A percentile compares a stretch with the other conserved stretches of the same genome.
Evolutionary conservation across 352 stramenopile species (phyloP).

Genomic region (Plasmopara muralis): DNA sequence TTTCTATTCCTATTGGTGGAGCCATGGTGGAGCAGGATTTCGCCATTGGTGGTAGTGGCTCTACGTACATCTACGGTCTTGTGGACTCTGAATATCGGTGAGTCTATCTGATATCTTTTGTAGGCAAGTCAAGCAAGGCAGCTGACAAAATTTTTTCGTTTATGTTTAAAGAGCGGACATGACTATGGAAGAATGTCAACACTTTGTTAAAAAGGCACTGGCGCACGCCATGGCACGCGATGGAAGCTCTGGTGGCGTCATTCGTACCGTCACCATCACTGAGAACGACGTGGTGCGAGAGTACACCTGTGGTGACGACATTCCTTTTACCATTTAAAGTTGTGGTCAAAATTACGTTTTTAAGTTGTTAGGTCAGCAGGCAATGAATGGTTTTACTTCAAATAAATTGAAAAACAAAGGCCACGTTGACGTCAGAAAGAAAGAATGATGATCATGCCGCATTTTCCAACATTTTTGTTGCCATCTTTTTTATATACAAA

Average conservation of each 20-base stretch:
- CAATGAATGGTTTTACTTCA: too few relatives aligned
- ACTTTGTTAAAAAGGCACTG: conserved; percentile 94
- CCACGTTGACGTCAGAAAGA: background rate
- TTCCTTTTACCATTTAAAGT: conserved; percentile 85
- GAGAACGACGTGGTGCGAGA: conserved; percentile 87
- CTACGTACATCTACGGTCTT: conserved; percentile 97
- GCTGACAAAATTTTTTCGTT: background rate
- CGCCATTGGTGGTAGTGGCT: conserved; percentile 95
- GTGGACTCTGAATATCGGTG: conserved; percentile 92
- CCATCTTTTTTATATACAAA: conserved; percentile 16
- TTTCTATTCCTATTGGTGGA: conserved; percentile 94
- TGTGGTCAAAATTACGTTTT: background rate
- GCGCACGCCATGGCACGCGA: conserved; percentile 97
- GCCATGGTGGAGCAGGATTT: conserved; percentile 96
- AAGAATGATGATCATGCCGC: conserved; percentile 22
- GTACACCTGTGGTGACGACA: conserved; percentile 87
- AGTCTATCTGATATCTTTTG: conserved; percentile 3
- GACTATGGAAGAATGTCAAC: conserved; percentile 94
- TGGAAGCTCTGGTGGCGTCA: conserved; percentile 97
- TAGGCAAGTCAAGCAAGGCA: background rate
- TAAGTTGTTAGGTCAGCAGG: too few relatives aligned
- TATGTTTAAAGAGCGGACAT: conserved; percentile 75
- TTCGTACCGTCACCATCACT: conserved; percentile 94
- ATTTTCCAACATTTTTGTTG: conserved; percentile 12
- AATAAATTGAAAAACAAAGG: too few relatives aligned